phyloP scores from a whole-genome alignment of 2,329 filamentous ascomycete species.

The Aspergillus neotritici region DNA sequence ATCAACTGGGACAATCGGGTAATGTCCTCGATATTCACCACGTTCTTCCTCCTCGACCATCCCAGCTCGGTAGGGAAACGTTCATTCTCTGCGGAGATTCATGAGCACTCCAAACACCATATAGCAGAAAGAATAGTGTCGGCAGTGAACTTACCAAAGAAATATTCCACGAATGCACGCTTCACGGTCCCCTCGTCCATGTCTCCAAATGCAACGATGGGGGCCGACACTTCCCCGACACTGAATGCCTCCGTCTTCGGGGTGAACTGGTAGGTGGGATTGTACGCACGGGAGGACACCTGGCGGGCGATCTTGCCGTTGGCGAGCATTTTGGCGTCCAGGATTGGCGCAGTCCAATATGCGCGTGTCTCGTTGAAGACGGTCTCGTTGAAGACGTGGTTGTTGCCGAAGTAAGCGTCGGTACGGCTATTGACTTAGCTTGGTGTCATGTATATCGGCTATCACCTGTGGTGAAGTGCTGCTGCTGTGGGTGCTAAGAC shows the following conservation, averaged over 20 bases:
- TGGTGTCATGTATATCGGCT: neutral
- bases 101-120: neutral
- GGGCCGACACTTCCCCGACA: conserved; percentile 48
- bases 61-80: conserved; percentile 38
- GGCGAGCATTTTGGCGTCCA: conserved; percentile 42
- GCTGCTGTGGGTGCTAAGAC: neutral
- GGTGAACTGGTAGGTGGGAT: conserved; percentile 48
- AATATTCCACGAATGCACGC: conserved; percentile 20
- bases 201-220: conserved; percentile 48
- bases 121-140: conserved; percentile 33
- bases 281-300: conserved; percentile 41
- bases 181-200: conserved; percentile 36
- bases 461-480: no score
- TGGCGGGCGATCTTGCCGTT: conserved; percentile 45
- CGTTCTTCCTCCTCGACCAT: conserved; percentile 28
- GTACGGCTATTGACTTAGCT: conserved; percentile 32
- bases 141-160: conserved; percentile 28
- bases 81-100: conserved; percentile 38
- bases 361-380: conserved; percentile 37
- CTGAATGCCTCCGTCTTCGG: conserved; percentile 41
- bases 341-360: conserved; percentile 45
- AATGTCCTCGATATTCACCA: conserved; percentile 8
- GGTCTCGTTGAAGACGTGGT: conserved; percentile 49
- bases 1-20: conserved; percentile 10
- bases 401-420: conserved; percentile 49